Evolutionary conservation across 1,284 basidiomycete species (phyloP).

Genomic region (Fistulinella staudtii): DNA sequence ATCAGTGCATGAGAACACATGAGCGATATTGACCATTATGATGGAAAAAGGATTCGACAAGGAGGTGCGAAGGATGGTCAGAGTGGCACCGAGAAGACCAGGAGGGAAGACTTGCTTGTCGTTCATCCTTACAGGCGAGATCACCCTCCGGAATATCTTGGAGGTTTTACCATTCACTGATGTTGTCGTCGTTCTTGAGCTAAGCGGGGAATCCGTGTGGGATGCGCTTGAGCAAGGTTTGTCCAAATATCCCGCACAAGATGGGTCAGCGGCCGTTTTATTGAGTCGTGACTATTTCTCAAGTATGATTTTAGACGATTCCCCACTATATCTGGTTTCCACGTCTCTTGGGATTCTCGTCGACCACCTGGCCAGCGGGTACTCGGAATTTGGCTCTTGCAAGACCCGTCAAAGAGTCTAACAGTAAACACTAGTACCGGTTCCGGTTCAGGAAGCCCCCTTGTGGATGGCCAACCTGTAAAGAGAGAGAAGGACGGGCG

Average conservation of each 20-base stretch:
- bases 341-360: conserved; percentile 78
- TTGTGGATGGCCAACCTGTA: conserved; percentile 51
- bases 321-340: conserved; percentile 83
- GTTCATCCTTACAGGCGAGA: conserved; percentile 52
- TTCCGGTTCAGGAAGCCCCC: no score
- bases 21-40: conserved; percentile 69
- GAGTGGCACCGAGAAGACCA: conserved; percentile 27
- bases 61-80: conserved; percentile 29
- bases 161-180: conserved; percentile 92
- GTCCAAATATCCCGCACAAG: conserved; percentile 83
- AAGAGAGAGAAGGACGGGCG: conserved; percentile 49
- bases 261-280: conserved; percentile 55
- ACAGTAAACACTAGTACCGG: no score
- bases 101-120: conserved; percentile 54
- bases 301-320: conserved; percentile 60
- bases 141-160: conserved; percentile 80
- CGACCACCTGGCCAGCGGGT: conserved; percentile 66
- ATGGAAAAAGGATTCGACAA: conserved; percentile 49
- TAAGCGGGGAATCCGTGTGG: conserved; percentile 83
- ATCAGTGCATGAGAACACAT: conserved; percentile 71
- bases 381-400: conserved; percentile 62
- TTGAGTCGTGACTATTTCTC: conserved; percentile 1
- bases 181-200: conserved; percentile 76
- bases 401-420: conserved; percentile 43
- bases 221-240: conserved; percentile 75